Base-by-base conservation (phyloP, 495 filamentous ascomycete species). In the Trichocladium antarcticum region DNA sequence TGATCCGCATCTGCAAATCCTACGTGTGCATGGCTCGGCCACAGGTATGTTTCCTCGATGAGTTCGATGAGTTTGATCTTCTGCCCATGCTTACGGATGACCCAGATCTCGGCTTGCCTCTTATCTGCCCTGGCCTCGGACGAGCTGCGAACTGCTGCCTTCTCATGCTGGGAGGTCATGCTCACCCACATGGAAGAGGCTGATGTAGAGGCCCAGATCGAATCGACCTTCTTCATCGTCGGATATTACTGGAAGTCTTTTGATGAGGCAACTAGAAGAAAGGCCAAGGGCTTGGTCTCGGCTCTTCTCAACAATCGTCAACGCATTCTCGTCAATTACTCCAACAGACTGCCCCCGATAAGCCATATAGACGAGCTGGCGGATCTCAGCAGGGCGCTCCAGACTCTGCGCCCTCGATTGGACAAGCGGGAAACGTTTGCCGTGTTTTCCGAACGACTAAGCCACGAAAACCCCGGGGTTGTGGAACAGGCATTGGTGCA, bases 221-320 rank as follows among this genome's bases (percentile, higher is more conserved):
- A 94, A 54, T 84, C 86, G 51, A 95, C 89, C 0, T 84, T 96
- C 50, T 85, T 88, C 21, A 80, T 94, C 46, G 78, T 97, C 34
- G 77, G 84, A 12, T 80, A 80, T 51, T 81, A 90, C 56, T 97
- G 92, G 89, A 55, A 69, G 0, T 71, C 51, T 1, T 82, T 96
- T 45, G 74, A 81, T 16, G 68, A 73, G 15, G 59, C 68, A 3
- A 81, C 82, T 5, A 81, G 75, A 54, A 53, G 71, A 8, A 69
- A 67, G 38, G 80, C 80, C 1, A 67, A 75, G 42, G 66, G 74
- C 19, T 72, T 89, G 55, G 70, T 96, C 34, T 67, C 70, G 14
- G 65, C 75, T 50, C 71, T 98, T 17, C 58, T 94, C 15, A 70
- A 75, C 12, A 69, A 75, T n/a, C 74, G 89, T 52, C 54, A 60